These are phyloP conservation scores for Yamadazyma takamatsuzukensis DNA, from an alignment of 805 yeast genomes.

Conservation along the genomic window DNA sequence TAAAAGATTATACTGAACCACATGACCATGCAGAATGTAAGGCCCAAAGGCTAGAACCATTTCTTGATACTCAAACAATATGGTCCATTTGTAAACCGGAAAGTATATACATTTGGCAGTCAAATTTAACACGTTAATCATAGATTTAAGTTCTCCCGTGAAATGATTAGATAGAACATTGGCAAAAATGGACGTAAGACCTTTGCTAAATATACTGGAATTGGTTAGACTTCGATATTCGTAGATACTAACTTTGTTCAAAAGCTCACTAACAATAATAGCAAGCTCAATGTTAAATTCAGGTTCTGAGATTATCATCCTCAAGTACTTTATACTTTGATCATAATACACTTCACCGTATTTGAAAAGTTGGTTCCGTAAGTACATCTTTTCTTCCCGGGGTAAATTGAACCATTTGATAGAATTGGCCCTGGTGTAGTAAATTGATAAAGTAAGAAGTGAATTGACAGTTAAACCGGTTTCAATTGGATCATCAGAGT, in stretches of 20 bases:
- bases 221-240: slow-evolving; percentile 16
- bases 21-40: slow-evolving; percentile 1
- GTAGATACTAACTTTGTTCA: slow-evolving; percentile 20
- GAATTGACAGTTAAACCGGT: slow-evolving; percentile 6
- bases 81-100: slow-evolving; percentile 13
- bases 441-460: slow-evolving; percentile 10
- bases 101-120: slow-evolving; percentile 15
- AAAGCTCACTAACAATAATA: slow-evolving; percentile 16
- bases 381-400: slow-evolving; percentile 1
- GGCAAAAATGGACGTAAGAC: slow-evolving; percentile 17
- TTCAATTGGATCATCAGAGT: slow-evolving; percentile 4
- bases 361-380: slow-evolving; percentile 2
- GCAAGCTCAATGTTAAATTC: slow-evolving; percentile 13
- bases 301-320: slow-evolving; percentile 4
- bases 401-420: slow-evolving; percentile 8
- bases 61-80: slow-evolving; percentile 13
- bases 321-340: slow-evolving; percentile 5
- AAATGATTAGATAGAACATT: slow-evolving; percentile 7
- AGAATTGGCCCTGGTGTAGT: slow-evolving; percentile 9
- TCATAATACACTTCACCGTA: slow-evolving; percentile 10
- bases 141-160: slow-evolving; percentile 4
- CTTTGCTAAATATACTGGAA: slow-evolving; percentile 18
- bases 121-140: slow-evolving; percentile 13
- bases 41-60: slow-evolving; percentile 6
- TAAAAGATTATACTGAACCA: slow-evolving; percentile 5